phyloP scores from a whole-genome alignment of 2,329 filamentous ascomycete species.

The Nannizziopsis arthrosporioides region DNA sequence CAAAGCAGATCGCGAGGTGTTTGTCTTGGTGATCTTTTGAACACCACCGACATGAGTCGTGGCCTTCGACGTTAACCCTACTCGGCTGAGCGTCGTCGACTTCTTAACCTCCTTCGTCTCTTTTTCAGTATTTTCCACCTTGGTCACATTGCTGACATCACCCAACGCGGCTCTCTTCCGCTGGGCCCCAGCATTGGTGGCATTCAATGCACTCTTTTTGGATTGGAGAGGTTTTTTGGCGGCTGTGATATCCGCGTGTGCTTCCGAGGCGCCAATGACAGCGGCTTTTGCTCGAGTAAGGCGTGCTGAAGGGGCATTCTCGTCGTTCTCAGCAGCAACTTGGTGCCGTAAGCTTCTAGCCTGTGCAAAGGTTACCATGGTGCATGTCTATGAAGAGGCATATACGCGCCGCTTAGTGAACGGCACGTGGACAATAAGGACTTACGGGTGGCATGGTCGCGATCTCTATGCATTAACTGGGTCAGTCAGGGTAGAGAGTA shows the following conservation, averaged over 20 bases:
- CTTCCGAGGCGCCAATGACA: constrained; percentile 41
- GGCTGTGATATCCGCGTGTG: constrained; percentile 47
- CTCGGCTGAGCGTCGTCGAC: constrained; percentile 45
- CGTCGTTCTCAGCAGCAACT: constrained; percentile 86
- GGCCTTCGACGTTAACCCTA: constrained; percentile 64
- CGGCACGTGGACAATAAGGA: constrained; percentile 16
- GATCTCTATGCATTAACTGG: constrained; percentile 7
- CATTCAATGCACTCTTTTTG: constrained; percentile 50
- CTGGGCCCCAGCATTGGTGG: constrained; percentile 40
- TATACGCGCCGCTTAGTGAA: not conserved
- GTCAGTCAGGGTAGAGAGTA: not conserved
- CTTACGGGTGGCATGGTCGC: constrained; percentile 48
- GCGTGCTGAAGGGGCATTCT: constrained; percentile 68
- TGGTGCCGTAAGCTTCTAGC: constrained; percentile 61
- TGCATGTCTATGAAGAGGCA: constrained; percentile 15
- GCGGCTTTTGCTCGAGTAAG: constrained; percentile 88
- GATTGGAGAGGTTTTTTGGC: constrained; percentile 55
- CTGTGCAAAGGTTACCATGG: constrained; percentile 40
- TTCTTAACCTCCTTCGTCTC: constrained; percentile 59
- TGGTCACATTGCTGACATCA: constrained; percentile 91
- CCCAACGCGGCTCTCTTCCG: constrained; percentile 76
- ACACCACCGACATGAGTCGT: constrained; percentile 66
- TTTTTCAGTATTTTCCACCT: constrained; percentile 48
- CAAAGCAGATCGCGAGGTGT: constrained; percentile 51
- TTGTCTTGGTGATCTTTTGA: constrained; percentile 55